Evolutionary conservation across 192 early-diverging fungal genomes (phyloP).

Genomic region (Linnemannia schmuckeri): DNA sequence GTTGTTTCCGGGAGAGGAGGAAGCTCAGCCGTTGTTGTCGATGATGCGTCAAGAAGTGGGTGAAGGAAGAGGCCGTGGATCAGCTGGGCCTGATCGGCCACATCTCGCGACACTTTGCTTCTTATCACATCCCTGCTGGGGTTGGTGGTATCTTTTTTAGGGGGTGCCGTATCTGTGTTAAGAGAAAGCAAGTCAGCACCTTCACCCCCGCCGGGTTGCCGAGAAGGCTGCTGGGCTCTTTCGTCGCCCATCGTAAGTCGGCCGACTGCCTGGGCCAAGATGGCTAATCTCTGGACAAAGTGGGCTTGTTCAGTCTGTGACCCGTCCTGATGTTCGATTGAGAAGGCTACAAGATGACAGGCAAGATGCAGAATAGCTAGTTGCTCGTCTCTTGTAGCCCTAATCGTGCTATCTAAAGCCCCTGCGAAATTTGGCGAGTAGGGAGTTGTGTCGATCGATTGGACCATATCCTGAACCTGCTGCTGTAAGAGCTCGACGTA

Average conservation of each 20-base stretch:
- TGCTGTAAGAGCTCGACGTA: slow-evolving; percentile 41
- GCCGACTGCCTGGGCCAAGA: slow-evolving; percentile 29
- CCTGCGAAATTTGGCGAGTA: background rate
- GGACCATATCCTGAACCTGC: slow-evolving; percentile 48
- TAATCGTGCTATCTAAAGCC: background rate
- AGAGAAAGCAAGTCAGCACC: background rate
- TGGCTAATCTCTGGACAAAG: slow-evolving; percentile 18
- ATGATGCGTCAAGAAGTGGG: slow-evolving; percentile 10
- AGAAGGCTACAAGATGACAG: slow-evolving; percentile 40
- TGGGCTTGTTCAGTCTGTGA: background rate
- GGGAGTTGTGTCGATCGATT: slow-evolving; percentile 18
- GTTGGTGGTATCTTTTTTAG: background rate
- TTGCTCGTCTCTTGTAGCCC: slow-evolving; percentile 19
- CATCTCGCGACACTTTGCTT: slow-evolving; percentile 26
- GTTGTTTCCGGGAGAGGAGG: background rate
- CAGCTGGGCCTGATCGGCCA: slow-evolving; percentile 26
- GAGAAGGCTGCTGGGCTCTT: background rate
- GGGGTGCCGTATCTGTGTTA: background rate
- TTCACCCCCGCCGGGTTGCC: background rate
- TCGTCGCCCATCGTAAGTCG: background rate
- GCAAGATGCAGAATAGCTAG: slow-evolving; percentile 24
- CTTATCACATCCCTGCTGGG: background rate
- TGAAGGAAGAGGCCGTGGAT: slow-evolving; percentile 30
- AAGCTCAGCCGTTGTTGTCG: background rate
- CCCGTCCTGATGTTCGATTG: slow-evolving; percentile 24